These are phyloP conservation scores for Wickerhamia fluorescens DNA, from an alignment of 805 yeast species.

Conservation along the genomic window DNA sequence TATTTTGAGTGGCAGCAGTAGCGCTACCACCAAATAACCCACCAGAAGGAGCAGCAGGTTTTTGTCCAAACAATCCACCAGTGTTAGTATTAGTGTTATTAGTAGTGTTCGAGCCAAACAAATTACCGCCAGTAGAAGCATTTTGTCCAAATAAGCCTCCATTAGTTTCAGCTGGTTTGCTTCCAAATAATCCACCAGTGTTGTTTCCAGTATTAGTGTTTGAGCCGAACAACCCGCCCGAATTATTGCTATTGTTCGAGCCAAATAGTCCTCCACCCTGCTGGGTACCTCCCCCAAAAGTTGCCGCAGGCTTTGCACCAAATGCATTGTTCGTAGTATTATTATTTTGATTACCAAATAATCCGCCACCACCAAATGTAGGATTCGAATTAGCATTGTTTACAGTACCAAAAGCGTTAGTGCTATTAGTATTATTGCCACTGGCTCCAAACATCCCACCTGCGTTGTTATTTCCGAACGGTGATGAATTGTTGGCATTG, in stretches of 20 bases:
- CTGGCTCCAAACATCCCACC: conserved; percentile 20
- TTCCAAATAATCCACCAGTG: conserved; percentile 14
- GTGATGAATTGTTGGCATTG: conserved; percentile 13
- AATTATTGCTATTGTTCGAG: conserved; percentile 6
- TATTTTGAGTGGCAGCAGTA: conserved; percentile 10
- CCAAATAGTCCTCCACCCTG: conserved; percentile 5
- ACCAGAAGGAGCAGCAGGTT: conserved; percentile 13
- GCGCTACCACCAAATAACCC: conserved; percentile 17
- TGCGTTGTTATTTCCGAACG: conserved; percentile 19
- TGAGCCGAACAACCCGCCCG: conserved; percentile 19
- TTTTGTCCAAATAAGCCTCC: conserved; percentile 42
- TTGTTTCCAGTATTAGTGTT: conserved; percentile 9
- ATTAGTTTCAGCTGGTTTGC: conserved; percentile 16
- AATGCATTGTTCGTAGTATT: conserved; percentile 8
- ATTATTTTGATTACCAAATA: conserved; percentile 13
- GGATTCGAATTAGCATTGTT: conserved; percentile 3
- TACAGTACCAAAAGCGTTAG: conserved; percentile 8
- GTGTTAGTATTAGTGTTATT: conserved; percentile 6
- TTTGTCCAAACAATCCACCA: conserved; percentile 15
- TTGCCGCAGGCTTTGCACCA: conserved; percentile 8
- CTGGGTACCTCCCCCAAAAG: conserved; percentile 5
- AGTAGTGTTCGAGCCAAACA: conserved; percentile 6
- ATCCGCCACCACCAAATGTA: conserved; percentile 20
- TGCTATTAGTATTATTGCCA: too few species aligned
- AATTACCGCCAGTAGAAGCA: conserved; percentile 5